These are phyloP conservation scores for Aspergillus nanangensis DNA, from an alignment of 495 filamentous ascomycete species.

Conservation along the genomic window DNA sequence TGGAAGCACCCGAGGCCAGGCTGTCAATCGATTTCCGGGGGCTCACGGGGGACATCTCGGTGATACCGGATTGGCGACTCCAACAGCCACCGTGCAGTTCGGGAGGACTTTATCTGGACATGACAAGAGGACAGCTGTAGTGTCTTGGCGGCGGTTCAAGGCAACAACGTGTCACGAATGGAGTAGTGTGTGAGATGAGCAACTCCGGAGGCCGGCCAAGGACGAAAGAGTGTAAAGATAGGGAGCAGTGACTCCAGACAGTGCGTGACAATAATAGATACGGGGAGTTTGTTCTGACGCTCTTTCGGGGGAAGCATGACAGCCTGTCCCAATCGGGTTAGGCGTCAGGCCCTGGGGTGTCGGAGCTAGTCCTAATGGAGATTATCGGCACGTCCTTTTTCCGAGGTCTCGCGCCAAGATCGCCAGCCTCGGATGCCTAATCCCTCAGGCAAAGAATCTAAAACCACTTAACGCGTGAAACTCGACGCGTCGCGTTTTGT, in stretches of 20 bases:
- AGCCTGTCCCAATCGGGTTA: conserved; percentile 33
- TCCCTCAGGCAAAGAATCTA: neutral
- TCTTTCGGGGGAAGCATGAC: conserved; percentile 20
- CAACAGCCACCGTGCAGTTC: conserved; percentile 33
- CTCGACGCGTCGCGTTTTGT: conserved; percentile 26
- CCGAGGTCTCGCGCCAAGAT: no score
- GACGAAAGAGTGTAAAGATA: neutral
- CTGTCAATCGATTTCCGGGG: conserved; percentile 70
- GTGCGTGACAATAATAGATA: conserved; percentile 4
- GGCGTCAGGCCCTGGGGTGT: conserved; percentile 13
- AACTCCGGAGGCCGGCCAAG: no score
- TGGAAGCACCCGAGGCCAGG: conserved; percentile 46
- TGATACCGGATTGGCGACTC: conserved; percentile 31
- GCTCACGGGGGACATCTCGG: conserved; percentile 60
- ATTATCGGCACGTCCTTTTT: conserved; percentile 4
- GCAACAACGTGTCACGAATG: conserved; percentile 2
- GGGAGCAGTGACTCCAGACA: conserved; percentile 10
- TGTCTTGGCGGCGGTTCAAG: neutral
- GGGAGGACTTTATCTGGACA: conserved; percentile 37
- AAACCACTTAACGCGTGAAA: conserved; percentile 45
- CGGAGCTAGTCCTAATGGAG: conserved; percentile 4
- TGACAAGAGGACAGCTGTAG: conserved; percentile 30
- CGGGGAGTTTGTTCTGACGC: conserved; percentile 14
- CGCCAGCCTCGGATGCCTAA: neutral
- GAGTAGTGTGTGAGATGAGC: neutral